These are phyloP conservation scores for Nigrospora sphaerica DNA, from an alignment of 2,329 filamentous ascomycete species.

Conservation along the genomic window DNA sequence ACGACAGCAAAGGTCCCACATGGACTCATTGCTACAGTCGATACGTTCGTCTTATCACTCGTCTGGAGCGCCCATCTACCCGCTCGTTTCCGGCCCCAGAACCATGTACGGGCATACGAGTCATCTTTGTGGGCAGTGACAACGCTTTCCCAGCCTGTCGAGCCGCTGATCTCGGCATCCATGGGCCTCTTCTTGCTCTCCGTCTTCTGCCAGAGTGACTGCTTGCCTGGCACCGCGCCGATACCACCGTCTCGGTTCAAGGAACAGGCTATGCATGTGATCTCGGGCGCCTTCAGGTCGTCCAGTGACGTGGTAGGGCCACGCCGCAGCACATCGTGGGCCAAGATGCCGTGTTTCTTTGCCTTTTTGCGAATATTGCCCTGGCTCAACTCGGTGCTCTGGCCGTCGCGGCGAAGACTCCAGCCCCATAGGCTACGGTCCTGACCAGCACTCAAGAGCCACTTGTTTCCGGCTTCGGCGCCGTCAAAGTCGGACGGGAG, in stretches of 20 bases:
- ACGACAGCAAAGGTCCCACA: constrained; percentile 93
- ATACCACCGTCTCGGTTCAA: constrained; percentile 93
- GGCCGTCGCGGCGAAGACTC: constrained; percentile 88
- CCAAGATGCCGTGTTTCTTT: constrained; percentile 74
- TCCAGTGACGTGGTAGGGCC: constrained; percentile 61
- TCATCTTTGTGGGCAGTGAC: constrained; percentile 88
- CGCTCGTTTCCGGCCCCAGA: constrained; percentile 91
- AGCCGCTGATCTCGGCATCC: constrained; percentile 65
- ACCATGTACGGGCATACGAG: constrained; percentile 85
- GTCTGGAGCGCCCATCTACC: constrained; percentile 91
- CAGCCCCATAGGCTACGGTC: constrained; percentile 95
- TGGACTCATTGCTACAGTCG: constrained; percentile 79
- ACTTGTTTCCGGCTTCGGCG: constrained; percentile 82
- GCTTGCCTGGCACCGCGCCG: constrained; percentile 71
- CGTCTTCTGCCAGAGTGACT: constrained; percentile 76
- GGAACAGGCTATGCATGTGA: constrained; percentile 85
- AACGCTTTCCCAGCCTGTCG: constrained; percentile 95
- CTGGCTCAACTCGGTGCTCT: constrained; percentile 89
- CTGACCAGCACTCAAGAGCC: constrained; percentile 82
- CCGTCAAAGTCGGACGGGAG: constrained; percentile 85
- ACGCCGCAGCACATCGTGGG: constrained; percentile 46
- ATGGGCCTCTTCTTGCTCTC: constrained; percentile 53
- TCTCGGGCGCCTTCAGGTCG: constrained; percentile 80
- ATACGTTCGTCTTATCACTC: constrained; percentile 73
- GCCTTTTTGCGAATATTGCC: constrained; percentile 82